Percentiles rank a stretch among this genome's conserved stretches.
phyloP scores from a whole-genome alignment of 768 basidiomycete species.

The Auricularia sp. region DNA sequence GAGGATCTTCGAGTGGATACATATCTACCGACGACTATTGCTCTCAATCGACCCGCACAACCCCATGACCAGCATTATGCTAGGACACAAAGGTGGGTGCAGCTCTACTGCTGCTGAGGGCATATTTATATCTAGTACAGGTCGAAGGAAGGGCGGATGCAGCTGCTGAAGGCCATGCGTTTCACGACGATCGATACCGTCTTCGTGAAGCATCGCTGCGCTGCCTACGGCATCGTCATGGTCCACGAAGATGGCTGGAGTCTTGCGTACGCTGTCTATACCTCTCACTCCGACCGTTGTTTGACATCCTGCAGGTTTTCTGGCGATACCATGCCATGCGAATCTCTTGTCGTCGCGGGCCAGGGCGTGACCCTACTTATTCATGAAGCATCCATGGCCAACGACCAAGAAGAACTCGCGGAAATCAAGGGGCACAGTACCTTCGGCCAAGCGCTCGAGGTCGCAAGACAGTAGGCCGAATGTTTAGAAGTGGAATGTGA shows the following conservation, averaged over 20 bases:
- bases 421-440: constrained; percentile 78
- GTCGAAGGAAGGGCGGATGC: constrained; percentile 26
- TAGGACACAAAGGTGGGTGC: neutral
- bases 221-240: constrained; percentile 63
- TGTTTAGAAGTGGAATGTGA: too few species aligned
- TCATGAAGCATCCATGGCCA: constrained; percentile 89
- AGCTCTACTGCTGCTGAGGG: neutral
- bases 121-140: neutral
- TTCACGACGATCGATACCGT: constrained; percentile 56
- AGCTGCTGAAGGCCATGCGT: constrained; percentile 44
- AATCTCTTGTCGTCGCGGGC: constrained; percentile 56
- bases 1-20: neutral
- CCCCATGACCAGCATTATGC: neutral
- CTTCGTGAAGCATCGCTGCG: constrained; percentile 61
- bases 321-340: constrained; percentile 77
- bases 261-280: constrained; percentile 44
- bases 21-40: neutral
- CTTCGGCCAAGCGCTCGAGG: constrained; percentile 73
- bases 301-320: constrained; percentile 56
- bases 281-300: constrained; percentile 4
- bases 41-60: neutral
- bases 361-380: constrained; percentile 69
- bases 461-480: constrained; percentile 49
- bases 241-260: constrained; percentile 67
- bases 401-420: constrained; percentile 71